phyloP scores from a whole-genome alignment of 441 rosid species.

The Pelargonium citronellum region DNA sequence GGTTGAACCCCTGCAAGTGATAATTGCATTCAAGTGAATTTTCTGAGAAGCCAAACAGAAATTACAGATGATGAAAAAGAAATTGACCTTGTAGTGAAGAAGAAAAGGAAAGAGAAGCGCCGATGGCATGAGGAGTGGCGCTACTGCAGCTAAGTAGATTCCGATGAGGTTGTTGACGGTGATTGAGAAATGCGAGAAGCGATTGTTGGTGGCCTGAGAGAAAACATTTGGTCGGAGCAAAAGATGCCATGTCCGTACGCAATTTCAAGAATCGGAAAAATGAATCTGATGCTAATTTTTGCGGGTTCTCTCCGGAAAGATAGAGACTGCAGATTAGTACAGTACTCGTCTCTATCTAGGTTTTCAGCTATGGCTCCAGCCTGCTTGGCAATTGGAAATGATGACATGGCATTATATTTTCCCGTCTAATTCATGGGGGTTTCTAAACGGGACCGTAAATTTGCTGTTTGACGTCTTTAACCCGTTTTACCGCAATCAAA shows the following conservation, averaged over 20 bases:
- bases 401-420: no score
- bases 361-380: not conserved
- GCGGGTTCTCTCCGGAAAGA: not conserved
- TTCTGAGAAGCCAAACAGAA: not conserved
- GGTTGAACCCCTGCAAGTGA: slow-evolving; percentile 37
- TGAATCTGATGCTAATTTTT: not conserved
- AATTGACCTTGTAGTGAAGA: slow-evolving; percentile 16
- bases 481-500: no score
- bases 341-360: not conserved
- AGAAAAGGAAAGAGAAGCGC: slow-evolving; percentile 20
- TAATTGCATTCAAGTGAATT: not conserved
- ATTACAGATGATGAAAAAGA: not conserved
- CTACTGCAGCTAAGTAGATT: not conserved
- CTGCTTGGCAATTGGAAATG: no score
- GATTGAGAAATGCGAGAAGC: not conserved
- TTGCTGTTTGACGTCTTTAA: no score
- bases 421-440: no score
- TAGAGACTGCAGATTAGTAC: not conserved
- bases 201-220: not conserved
- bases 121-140: not conserved
- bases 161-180: not conserved
- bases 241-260: not conserved
- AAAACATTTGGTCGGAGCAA: not conserved
- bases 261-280: not conserved
- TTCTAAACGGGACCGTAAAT: no score